Base-by-base conservation (phyloP, 805 yeast genomes). In the Candida sanyiensis region DNA sequence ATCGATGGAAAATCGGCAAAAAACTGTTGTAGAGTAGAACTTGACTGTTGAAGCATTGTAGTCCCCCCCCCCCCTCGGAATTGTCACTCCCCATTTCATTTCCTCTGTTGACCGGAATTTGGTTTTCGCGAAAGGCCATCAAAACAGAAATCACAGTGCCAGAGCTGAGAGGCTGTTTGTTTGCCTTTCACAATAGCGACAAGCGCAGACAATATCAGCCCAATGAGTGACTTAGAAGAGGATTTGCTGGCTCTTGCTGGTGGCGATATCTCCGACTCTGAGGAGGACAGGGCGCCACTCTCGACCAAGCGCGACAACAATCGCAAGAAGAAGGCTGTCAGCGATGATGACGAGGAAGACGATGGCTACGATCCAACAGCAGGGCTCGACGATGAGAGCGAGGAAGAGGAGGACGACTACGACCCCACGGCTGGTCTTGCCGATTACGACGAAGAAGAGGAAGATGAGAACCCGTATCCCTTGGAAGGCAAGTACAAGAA, bases 211-310 rank as follows among this genome's bases (percentile, higher is more conserved):
- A n/a, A n/a, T n/a, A n/a, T n/a, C n/a, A 17, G 20, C 18, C 16
- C 17, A 25, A 53, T 55, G 58, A 48, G 54, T 44, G 95, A 78
- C 58, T 76, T 87, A 56, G 97, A 89, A 59, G 97, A 90, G 60
- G 98, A 93, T 73, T 74, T 93, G 66, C 75, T 90, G 57, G 97
- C 96, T 16, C 75, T 93, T 53, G 98, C 98, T 37, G 97, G 94
- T 44, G 58, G 95, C 44, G 58, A 63, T 27, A 77, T 68, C 12
- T 58, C 62, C 24, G 66, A 56, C 16, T 46, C 54, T 13, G 59
- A 41, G 3, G 29, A 41, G 10, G 52, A 58, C 25, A 58, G 62
- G 40, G 69, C 63, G 33, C 65, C 67, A 31, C 53, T 58, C 22
- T 49, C 57, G 22, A 48, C 53, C 10, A 60, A 62, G 37, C 52